phyloP scores from a whole-genome alignment of 208 protist species.

The Trypanosoma caninum region DNA sequence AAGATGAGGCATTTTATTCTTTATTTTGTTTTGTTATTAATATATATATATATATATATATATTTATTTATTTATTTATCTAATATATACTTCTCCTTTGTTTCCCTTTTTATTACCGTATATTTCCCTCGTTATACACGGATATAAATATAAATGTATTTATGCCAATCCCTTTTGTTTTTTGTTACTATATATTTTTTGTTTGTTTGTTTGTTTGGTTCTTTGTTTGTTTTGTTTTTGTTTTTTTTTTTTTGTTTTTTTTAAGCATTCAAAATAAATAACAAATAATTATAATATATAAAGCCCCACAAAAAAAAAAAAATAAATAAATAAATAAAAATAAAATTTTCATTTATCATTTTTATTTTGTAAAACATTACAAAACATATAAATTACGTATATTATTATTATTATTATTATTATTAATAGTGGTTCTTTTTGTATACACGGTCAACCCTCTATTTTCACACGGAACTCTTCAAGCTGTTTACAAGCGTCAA shows the following conservation, averaged over 20 bases:
- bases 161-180: too few relatives aligned
- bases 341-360: background rate
- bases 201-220: too few relatives aligned
- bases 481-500: too few relatives aligned
- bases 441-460: too few relatives aligned
- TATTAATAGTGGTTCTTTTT: too few relatives aligned
- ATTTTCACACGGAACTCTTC: too few relatives aligned
- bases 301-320: conserved; percentile 13
- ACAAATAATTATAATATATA: background rate
- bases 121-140: background rate
- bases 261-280: background rate
- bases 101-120: background rate
- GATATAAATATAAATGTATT: too few relatives aligned
- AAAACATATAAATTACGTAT: too few relatives aligned
- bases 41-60: background rate
- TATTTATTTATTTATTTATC: background rate
- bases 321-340: background rate
- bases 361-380: too few relatives aligned
- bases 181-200: too few relatives aligned
- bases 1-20: conserved; percentile 69
- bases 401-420: too few relatives aligned
- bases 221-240: background rate
- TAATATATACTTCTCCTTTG: background rate
- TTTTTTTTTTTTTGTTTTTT: background rate
- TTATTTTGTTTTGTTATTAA: background rate